Base-by-base conservation (phyloP, 192 early-diverging fungal genomes). In the Coemansia sp. region DNA sequence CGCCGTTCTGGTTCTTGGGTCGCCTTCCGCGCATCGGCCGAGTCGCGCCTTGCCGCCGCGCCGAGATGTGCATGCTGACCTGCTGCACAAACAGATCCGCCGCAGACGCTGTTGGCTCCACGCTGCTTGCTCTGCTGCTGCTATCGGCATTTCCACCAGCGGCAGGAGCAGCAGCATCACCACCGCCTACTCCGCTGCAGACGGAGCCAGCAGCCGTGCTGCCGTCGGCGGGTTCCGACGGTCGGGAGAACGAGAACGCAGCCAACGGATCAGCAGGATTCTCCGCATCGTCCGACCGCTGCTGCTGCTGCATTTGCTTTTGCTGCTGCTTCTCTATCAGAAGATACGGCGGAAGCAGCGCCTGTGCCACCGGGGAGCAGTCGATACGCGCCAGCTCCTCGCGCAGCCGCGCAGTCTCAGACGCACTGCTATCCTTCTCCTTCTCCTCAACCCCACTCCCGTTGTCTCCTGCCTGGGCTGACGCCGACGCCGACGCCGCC, bases 101-200 rank as follows among this genome's bases (percentile, higher is more conserved):
- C 16, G 76, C 21, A 21, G 21, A 21, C 21, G 21, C 63, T 16
- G 67, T 61, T 38, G 72, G 23, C 5, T 74, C 67, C 41, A 76
- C 68, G 48, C 74, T 77, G 57, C 79, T 82, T 0, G 71, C 75
- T 4, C 75, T 65, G 23, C 71, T 83, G 61, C 71, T 82, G n/a
- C 58, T 43, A 9, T 49, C 41, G 5, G 6, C 49, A 23, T 54
- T 63, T 21, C 16, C 42, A 9, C 3, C 47, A n/a, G 47, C 47
- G 2, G 11, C n/a, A 48, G 47, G 2, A 48, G 32, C 47, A 48
- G 47, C 47, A 5, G n/a, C n/a, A 1, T 6, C 47, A 48, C 26
- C 57, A 38, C 39, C 56, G 6, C 37, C 37, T 10, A 26, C 26
- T 6, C 21, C 57, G 57, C 39, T 59, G n/a, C 15, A 54, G 21